Conservation (phyloP, 805 yeast genomes). For the Cyberlindnera mrakii region DNA sequence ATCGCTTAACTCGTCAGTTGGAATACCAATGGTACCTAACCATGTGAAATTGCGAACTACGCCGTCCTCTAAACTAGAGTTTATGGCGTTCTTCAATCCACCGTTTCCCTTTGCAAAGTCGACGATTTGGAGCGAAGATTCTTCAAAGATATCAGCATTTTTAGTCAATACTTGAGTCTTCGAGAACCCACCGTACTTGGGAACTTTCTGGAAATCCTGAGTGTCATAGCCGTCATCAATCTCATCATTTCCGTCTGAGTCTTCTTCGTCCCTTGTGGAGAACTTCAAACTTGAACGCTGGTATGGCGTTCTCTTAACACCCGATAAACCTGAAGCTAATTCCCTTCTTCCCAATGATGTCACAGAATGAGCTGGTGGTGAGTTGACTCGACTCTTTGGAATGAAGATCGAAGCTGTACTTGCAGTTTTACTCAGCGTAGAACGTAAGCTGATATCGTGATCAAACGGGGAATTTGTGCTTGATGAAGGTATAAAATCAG, state of each 20-base stretch:
- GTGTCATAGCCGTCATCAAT: constrained; percentile 13
- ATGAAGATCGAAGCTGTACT: constrained; percentile 20
- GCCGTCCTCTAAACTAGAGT: constrained; percentile 40
- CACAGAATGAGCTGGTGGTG: constrained; percentile 18
- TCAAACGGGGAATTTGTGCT: background rate
- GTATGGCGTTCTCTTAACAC: constrained; percentile 9
- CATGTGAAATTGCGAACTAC: constrained; percentile 43
- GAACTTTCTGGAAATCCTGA: constrained; percentile 28
- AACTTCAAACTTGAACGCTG: constrained; percentile 9
- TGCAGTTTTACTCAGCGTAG: too few relatives aligned
- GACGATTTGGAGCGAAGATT: constrained; percentile 69
- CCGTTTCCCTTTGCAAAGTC: constrained; percentile 77
- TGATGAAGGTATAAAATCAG: background rate
- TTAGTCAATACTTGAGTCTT: constrained; percentile 47
- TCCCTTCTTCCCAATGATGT: constrained; percentile 1
- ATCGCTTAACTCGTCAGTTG: constrained; percentile 73
- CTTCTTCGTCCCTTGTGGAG: constrained; percentile 6
- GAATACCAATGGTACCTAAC: constrained; percentile 92
- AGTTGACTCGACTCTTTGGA: constrained; percentile 36
- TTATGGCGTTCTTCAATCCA: constrained; percentile 79
- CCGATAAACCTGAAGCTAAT: constrained; percentile 4
- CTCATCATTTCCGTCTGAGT: constrained; percentile 6
- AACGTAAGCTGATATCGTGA: too few relatives aligned
- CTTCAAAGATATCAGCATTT: constrained; percentile 32
- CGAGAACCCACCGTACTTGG: constrained; percentile 69